These are phyloP conservation scores for Triticum turgidum DNA, from an alignment of 176 grass and related monocot genomes.

Conservation along the genomic window DNA sequence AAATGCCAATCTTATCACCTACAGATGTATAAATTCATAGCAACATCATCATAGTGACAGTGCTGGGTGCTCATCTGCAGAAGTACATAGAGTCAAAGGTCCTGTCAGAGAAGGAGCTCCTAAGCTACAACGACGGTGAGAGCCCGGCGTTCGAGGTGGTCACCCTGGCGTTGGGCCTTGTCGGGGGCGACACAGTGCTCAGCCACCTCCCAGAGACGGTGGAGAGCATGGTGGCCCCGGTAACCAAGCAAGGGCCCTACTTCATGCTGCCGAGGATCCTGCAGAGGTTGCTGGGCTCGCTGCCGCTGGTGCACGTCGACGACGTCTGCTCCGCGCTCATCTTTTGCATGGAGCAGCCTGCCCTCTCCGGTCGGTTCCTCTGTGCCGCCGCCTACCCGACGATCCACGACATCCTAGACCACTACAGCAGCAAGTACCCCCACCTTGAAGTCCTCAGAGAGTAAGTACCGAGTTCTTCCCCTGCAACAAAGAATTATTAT, in stretches of 20 bases:
- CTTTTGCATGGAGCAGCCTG: slow-evolving; percentile 49
- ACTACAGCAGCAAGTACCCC: slow-evolving; percentile 42
- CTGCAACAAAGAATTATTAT: too few species aligned
- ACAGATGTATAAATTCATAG: background rate
- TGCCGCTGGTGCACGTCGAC: slow-evolving; percentile 56
- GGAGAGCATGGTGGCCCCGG: slow-evolving; percentile 9
- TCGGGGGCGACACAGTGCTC: slow-evolving; percentile 43
- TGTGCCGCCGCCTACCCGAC: slow-evolving; percentile 36
- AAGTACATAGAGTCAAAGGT: slow-evolving; percentile 32
- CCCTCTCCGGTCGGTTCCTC: slow-evolving; percentile 54
- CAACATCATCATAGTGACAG: background rate
- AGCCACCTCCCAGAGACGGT: background rate
- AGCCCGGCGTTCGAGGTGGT: slow-evolving; percentile 44
- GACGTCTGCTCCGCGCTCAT: slow-evolving; percentile 62
- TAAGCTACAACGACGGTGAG: slow-evolving; percentile 31
- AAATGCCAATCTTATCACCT: background rate
- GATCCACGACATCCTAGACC: background rate
- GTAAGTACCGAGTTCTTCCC: slow-evolving; percentile 11
- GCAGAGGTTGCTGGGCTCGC: slow-evolving; percentile 40
- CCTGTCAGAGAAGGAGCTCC: slow-evolving; percentile 43
- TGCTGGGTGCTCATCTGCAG: background rate
- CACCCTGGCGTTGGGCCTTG: slow-evolving; percentile 41
- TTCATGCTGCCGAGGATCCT: slow-evolving; percentile 15
- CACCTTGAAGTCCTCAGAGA: slow-evolving; percentile 42
- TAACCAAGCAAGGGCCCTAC: background rate